phyloP scores from a whole-genome alignment of 768 basidiomycete genomes.

The Kwoniella newhampshirensis region DNA sequence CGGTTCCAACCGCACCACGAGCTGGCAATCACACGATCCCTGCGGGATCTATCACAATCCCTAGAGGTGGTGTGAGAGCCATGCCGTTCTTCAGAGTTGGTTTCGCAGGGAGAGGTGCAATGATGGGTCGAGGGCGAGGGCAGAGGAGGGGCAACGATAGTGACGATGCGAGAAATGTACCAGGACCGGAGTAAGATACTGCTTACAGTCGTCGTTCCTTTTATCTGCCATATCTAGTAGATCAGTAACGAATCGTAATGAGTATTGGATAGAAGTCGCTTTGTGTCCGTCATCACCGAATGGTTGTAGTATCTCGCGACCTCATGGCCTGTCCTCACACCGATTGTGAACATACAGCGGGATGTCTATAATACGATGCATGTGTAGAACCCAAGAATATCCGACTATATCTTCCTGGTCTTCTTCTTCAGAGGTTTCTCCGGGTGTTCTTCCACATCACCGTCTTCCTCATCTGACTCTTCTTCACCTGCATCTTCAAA shows the following conservation, averaged over 20 bases:
- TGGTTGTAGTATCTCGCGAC: no score
- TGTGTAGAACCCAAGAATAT: no score
- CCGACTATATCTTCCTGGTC: conserved; percentile 2
- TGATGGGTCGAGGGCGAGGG: conserved; percentile 3
- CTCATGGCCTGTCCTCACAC: no score
- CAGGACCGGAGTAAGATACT: not conserved
- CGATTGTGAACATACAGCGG: no score
- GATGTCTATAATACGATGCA: no score
- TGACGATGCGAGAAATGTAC: not conserved
- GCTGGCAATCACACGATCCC: not conserved
- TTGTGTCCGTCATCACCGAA: no score
- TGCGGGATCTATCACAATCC: not conserved
- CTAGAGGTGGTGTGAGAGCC: conserved; percentile 8
- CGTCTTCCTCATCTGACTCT: conserved; percentile 17
- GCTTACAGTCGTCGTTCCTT: no score
- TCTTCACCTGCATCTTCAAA: conserved; percentile 25
- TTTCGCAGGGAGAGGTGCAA: conserved; percentile 11
- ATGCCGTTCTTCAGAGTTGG: conserved; percentile 19
- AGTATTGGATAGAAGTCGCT: no score
- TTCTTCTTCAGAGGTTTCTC: conserved; percentile 15
- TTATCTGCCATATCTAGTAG: no score
- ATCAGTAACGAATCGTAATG: no score
- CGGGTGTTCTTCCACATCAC: conserved; percentile 7
- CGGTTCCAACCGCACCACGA: no score
- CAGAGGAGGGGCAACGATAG: no score